Evolutionary conservation across 1,139 yeast genomes (phyloP), one percentile per base, ranked within the genome.

Genomic region (Suhomyces anneliseae): DNA sequence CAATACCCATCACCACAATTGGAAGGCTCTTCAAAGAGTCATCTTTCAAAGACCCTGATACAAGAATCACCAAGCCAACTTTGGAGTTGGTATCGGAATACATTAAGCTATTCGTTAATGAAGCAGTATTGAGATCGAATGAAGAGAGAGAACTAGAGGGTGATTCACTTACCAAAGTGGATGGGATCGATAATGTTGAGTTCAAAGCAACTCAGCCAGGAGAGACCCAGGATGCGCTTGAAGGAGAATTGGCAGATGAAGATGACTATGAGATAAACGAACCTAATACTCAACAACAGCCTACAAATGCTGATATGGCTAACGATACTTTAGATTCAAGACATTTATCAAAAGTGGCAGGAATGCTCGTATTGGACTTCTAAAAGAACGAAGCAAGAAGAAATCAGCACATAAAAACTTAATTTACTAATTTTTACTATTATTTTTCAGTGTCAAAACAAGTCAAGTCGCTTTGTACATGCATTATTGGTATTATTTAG

Each of bases 71-170:
- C 0, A 68, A 74, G 31, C 76, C 73, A 33, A 71, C 86, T 0
- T 59, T 84, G 5, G 73, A 74, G 27, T 63, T 79, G 34, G 70
- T 83, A 1, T 68, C 82, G 1, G 85, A 81, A 54, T 85, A 85
- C 55, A 70, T 84, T 39, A 72, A 79, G 40, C 63, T 83, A 53
- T 85, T 85, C 57, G 74, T 85, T 11, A 72, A 78, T 46, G 90
- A 85, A 62, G 89, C 90, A 0, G 74, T 83, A 2, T 59, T 79
- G 11, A 60, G 92, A 50, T 77, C 90, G 2, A 76, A 83, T 48
- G 87, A 83, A 51, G 78, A 70, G 50, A 56, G 83, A 39, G 36
- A 66, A 4, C 51, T 59, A 15, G 78, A 74, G 45, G 70, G 65
- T 0, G 65, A 62, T 29, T 49, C 62, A 2, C 48, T 60, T 15